A percentile compares a stretch with the other conserved stretches of the same genome.
phyloP scores from a whole-genome alignment of 352 stramenopile genomes.

The Globisporangium cystogenes region DNA sequence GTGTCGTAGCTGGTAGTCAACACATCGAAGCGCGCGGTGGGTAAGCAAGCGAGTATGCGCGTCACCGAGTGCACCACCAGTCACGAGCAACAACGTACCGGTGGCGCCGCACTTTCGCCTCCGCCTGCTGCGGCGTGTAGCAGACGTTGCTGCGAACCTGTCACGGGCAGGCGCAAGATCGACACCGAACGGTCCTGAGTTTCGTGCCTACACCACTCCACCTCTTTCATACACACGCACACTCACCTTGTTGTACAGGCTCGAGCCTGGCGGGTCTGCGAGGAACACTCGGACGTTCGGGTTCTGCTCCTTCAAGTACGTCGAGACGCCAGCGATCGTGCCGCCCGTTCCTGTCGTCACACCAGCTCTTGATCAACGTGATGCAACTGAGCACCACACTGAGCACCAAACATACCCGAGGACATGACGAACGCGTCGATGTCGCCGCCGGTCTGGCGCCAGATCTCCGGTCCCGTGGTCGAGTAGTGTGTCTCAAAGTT shows the following conservation, averaged over 20 bases:
- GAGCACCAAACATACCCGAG: slow-evolving; percentile 54
- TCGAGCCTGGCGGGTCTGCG: slow-evolving; percentile 95
- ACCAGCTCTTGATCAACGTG: not conserved
- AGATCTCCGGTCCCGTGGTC: slow-evolving; percentile 96
- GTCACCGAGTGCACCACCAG: too few relatives aligned
- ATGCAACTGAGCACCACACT: not conserved
- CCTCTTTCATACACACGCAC: slow-evolving; percentile 14
- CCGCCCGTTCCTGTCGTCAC: slow-evolving; percentile 85
- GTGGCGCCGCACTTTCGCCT: slow-evolving; percentile 90
- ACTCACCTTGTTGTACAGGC: slow-evolving; percentile 94
- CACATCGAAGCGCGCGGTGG: too few relatives aligned
- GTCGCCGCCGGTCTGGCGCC: slow-evolving; percentile 83
- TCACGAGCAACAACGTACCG: slow-evolving; percentile 22
- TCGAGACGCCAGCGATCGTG: slow-evolving; percentile 95
- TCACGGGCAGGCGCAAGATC: too few relatives aligned
- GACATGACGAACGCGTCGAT: slow-evolving; percentile 98
- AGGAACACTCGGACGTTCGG: slow-evolving; percentile 89
- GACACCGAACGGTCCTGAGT: too few relatives aligned
- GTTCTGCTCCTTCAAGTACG: slow-evolving; percentile 91
- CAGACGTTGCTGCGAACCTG: slow-evolving; percentile 92
- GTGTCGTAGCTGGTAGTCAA: slow-evolving; percentile 98
- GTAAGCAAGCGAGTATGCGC: not conserved
- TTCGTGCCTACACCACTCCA: too few relatives aligned
- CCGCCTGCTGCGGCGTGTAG: slow-evolving; percentile 93
- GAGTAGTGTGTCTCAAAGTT: slow-evolving; percentile 95